Evolutionary conservation across 1,139 yeast genomes (phyloP).

Genomic region (Taiozyma onychis): DNA sequence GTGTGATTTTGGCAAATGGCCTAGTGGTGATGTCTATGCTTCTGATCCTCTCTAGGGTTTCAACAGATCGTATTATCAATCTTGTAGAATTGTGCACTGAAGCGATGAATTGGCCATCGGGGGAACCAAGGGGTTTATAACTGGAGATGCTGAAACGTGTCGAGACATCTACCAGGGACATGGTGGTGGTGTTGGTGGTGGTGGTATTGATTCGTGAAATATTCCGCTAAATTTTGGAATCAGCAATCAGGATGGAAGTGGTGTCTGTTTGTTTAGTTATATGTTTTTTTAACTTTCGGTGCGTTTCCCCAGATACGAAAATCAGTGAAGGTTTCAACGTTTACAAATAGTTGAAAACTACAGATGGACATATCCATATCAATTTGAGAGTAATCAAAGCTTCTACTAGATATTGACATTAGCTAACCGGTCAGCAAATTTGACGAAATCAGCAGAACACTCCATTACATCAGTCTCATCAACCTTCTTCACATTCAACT

Average conservation of each 20-base stretch:
- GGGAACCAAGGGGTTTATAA: slow-evolving; percentile 9
- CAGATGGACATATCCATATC: too few species aligned
- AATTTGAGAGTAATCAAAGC: too few species aligned
- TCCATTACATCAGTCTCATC: background rate
- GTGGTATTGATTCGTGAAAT: too few species aligned
- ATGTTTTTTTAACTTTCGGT: background rate
- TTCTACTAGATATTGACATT: background rate
- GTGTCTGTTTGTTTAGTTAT: background rate
- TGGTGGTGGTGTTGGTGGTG: background rate
- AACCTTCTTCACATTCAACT: background rate
- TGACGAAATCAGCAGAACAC: background rate
- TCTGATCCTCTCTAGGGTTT: slow-evolving; percentile 8
- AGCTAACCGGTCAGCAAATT: background rate
- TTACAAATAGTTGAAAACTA: too few species aligned
- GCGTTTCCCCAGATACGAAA: background rate
- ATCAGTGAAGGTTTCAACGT: background rate
- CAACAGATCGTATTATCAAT: slow-evolving; percentile 11
- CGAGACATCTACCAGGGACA: slow-evolving; percentile 13
- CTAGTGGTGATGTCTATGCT: slow-evolving; percentile 2
- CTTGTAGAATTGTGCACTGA: slow-evolving; percentile 8
- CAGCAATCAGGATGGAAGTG: too few species aligned
- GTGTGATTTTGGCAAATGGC: slow-evolving; percentile 11
- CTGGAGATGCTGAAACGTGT: slow-evolving; percentile 12
- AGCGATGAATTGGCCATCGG: slow-evolving; percentile 14
- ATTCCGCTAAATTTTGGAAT: too few species aligned